Evolutionary conservation across 2,329 filamentous ascomycete genomes (phyloP).

Genomic region (Colletotrichum brevisporum): DNA sequence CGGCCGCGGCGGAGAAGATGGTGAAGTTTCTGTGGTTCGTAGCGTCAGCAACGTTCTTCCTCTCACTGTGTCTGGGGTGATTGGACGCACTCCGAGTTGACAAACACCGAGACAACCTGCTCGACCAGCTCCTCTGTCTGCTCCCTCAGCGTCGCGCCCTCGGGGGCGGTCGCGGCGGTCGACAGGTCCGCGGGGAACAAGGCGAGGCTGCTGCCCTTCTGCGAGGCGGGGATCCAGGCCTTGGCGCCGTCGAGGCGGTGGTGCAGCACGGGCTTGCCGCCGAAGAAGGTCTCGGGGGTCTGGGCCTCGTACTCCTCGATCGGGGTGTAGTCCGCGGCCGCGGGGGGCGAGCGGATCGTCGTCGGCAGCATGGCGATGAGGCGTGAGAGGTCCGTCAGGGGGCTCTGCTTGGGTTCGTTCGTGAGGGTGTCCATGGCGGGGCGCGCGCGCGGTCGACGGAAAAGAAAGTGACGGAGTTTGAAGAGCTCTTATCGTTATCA

Average conservation of each 20-base stretch:
- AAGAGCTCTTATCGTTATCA: conserved; percentile 43
- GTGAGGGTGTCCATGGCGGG: conserved; percentile 34
- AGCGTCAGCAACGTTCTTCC: no score
- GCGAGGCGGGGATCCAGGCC: conserved; percentile 69
- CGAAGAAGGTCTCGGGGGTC: conserved; percentile 81
- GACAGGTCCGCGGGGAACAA: conserved; percentile 62
- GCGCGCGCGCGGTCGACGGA: conserved; percentile 35
- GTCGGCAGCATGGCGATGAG: conserved; percentile 59
- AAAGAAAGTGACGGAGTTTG: conserved; percentile 18
- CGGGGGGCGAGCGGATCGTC: conserved; percentile 71
- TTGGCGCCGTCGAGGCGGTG: conserved; percentile 70
- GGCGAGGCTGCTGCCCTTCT: conserved; percentile 67
- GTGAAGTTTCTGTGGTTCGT: conserved; percentile 60
- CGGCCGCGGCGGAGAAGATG: conserved; percentile 72
- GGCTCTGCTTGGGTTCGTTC: conserved; percentile 33
- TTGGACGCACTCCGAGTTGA: conserved; percentile 68
- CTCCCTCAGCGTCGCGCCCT: conserved; percentile 51
- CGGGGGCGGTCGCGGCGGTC: conserved; percentile 50
- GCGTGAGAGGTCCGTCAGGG: conserved; percentile 19
- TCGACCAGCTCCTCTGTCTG: conserved; percentile 55
- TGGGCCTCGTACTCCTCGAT: conserved; percentile 79
- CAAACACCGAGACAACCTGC: conserved; percentile 69
- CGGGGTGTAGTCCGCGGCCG: conserved; percentile 71
- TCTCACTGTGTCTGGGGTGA: no score
- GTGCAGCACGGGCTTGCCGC: conserved; percentile 79